A percentile compares a stretch with the other conserved stretches of the same genome.
Conservation (phyloP, 73 alveolate genomes). For the Tetrahymena borealis region DNA sequence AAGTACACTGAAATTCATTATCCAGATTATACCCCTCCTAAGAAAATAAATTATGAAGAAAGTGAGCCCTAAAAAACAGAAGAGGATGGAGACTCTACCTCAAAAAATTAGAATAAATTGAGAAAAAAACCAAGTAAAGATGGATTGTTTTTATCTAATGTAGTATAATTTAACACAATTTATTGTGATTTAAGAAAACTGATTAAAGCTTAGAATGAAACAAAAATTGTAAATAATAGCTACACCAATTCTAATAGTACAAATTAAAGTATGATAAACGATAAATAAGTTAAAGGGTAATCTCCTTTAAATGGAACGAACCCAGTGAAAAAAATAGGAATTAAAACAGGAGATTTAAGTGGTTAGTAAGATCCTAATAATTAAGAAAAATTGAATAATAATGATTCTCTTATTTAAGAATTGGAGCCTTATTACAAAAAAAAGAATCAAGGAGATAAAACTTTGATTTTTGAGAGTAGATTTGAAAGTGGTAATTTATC, state of each 20-base stretch:
- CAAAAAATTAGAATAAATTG: neutral
- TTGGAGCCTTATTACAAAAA: neutral
- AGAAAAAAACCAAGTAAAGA: neutral
- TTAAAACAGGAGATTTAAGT: neutral
- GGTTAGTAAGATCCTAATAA: neutral
- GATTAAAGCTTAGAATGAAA: neutral
- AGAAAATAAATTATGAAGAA: neutral
- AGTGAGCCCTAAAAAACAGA: neutral
- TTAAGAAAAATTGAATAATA: neutral
- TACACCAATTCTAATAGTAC: neutral
- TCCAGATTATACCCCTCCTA: neutral
- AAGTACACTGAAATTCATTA: neutral
- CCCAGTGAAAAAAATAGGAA: neutral
- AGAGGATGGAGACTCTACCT: neutral
- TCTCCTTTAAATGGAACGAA: neutral
- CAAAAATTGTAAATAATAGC: neutral
- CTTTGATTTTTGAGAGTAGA: conserved; percentile 64
- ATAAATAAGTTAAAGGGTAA: neutral
- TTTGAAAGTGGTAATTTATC: conserved; percentile 80
- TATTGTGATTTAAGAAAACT: neutral
- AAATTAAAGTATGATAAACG: neutral
- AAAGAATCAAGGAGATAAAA: conserved; percentile 34
- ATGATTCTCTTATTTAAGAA: neutral
- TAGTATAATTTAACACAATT: neutral
- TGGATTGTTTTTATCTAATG: neutral